These are phyloP conservation scores for Ceratobasidium sp. DNA, from an alignment of 1,284 basidiomycete genomes.

Conservation along the genomic window DNA sequence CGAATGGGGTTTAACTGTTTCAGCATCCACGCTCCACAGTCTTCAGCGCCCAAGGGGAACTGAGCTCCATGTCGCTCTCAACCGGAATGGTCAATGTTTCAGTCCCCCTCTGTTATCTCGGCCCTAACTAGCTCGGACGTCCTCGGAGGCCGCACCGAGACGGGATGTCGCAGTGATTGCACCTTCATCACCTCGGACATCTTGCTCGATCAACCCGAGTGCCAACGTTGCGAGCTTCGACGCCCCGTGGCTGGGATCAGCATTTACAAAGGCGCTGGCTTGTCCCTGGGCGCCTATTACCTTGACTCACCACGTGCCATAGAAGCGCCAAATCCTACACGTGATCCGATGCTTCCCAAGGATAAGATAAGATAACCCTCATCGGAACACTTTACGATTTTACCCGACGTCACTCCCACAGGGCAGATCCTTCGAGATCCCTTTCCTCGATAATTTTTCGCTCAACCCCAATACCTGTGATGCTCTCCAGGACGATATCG, in stretches of 20 bases:
- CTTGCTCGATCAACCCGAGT: conserved; percentile 10
- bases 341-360: background rate
- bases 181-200: conserved; percentile 2
- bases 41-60: background rate
- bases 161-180: conserved; percentile 1
- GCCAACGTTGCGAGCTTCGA: conserved; percentile 20
- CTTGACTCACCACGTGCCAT: background rate
- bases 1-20: conserved; percentile 19
- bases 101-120: conserved; percentile 6
- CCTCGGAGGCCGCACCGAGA: conserved; percentile 27
- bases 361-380: conserved; percentile 35
- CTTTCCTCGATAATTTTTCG: conserved; percentile 40
- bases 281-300: conserved; percentile 20
- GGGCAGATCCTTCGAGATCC: conserved; percentile 20
- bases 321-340: background rate
- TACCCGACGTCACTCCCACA: conserved; percentile 43
- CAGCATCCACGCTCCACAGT: background rate
- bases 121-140: conserved; percentile 19
- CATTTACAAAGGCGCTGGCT: background rate
- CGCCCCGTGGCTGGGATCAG: background rate
- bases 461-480: background rate
- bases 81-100: background rate
- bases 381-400: conserved; percentile 23
- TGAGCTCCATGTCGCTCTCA: background rate
- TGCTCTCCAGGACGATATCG: conserved; percentile 36